phyloP scores from a whole-genome alignment of 2,329 filamentous ascomycete genomes.

The Trichoderma simmonsii region DNA sequence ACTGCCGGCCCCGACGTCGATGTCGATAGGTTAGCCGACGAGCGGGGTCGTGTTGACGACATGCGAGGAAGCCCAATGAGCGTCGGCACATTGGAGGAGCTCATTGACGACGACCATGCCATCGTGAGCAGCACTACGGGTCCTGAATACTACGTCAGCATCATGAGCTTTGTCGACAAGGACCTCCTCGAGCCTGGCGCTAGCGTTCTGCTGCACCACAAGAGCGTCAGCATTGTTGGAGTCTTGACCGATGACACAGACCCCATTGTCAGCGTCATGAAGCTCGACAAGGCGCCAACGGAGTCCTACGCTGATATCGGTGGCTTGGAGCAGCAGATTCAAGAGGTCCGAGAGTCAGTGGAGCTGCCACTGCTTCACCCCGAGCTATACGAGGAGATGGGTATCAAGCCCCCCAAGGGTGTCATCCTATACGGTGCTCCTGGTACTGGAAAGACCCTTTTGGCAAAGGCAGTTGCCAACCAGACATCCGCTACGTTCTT shows the following conservation, averaged over 20 bases:
- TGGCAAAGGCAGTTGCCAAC: slow-evolving; percentile 97
- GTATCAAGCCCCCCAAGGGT: slow-evolving; percentile 98
- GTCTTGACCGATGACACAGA: slow-evolving; percentile 96
- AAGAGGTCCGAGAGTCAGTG: slow-evolving; percentile 95
- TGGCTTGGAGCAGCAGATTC: slow-evolving; percentile 90
- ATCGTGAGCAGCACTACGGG: slow-evolving; percentile 97
- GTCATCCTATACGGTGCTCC: slow-evolving; percentile 98
- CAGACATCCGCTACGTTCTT: slow-evolving; percentile 98
- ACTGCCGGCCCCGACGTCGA: slow-evolving; percentile 69
- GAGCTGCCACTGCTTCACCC: slow-evolving; percentile 93
- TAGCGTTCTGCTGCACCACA: slow-evolving; percentile 93
- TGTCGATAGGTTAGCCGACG: slow-evolving; percentile 84
- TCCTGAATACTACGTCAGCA: slow-evolving; percentile 98
- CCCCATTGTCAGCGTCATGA: slow-evolving; percentile 96
- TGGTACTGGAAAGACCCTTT: slow-evolving; percentile 91
- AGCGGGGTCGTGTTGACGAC: slow-evolving; percentile 91
- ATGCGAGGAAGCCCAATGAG: slow-evolving; percentile 99
- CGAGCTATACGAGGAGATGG: slow-evolving; percentile 99
- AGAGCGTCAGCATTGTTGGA: slow-evolving; percentile 95
- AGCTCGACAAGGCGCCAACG: slow-evolving; percentile 96
- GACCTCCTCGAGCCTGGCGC: slow-evolving; percentile 94
- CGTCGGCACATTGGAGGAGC: slow-evolving; percentile 93
- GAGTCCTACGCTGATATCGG: slow-evolving; percentile 99
- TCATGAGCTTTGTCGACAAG: slow-evolving; percentile 99
- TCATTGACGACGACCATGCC: slow-evolving; percentile 98